Conservation (phyloP, 2,329 filamentous ascomycete species). For the Tetracladium maxilliforme region DNA sequence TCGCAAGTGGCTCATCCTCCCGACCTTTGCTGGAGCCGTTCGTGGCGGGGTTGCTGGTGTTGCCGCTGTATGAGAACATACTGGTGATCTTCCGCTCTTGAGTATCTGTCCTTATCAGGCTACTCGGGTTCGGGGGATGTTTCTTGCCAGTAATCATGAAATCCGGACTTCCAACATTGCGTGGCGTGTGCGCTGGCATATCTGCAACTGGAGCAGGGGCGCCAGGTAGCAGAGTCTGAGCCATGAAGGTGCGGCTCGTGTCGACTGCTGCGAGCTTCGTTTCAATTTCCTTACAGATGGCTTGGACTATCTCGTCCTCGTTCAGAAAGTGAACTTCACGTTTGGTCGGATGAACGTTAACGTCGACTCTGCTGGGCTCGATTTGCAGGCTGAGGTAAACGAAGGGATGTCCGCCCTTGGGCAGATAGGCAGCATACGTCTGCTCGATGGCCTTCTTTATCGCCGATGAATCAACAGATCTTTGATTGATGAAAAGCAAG, state of each 20-base stretch:
- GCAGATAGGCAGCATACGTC: constrained; percentile 73
- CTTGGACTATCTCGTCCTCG: constrained; percentile 87
- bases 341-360: constrained; percentile 96
- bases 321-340: constrained; percentile 94
- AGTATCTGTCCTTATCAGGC: constrained; percentile 78
- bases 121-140: constrained; percentile 50
- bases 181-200: too few relatives aligned
- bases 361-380: constrained; percentile 81
- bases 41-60: constrained; percentile 10
- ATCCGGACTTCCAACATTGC: constrained; percentile 4
- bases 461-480: constrained; percentile 75
- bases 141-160: constrained; percentile 13
- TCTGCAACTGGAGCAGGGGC: constrained; percentile 24
- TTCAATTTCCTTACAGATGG: constrained; percentile 68
- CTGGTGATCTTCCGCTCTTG: constrained; percentile 88
- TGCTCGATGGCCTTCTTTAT: constrained; percentile 88
- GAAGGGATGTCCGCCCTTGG: constrained; percentile 90
- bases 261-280: constrained; percentile 74
- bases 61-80: constrained; percentile 52
- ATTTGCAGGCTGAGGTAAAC: constrained; percentile 86
- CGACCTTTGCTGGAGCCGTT: constrained; percentile 11
- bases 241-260: constrained; percentile 86
- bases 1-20: constrained; percentile 19
- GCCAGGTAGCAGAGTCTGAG: constrained; percentile 75
- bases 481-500: constrained; percentile 91